phyloP scores from a whole-genome alignment of 1,284 basidiomycete genomes.

The Ceratobasidium sp. region DNA sequence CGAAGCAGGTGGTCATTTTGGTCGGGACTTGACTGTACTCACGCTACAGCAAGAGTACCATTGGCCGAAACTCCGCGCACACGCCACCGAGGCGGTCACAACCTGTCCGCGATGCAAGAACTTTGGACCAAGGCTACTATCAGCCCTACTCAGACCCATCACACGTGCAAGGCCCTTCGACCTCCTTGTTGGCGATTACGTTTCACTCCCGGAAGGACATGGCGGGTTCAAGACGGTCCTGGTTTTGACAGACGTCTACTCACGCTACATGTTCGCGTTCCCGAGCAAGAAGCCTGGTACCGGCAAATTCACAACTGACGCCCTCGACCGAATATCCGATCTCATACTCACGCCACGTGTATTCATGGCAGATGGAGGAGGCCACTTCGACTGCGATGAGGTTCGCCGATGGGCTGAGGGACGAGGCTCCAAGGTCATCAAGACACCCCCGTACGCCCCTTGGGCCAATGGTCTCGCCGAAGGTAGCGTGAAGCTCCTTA shows the following conservation, averaged over 20 bases:
- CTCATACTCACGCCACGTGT: constrained; percentile 47
- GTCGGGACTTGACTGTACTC: constrained; percentile 9
- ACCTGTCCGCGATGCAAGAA: constrained; percentile 40
- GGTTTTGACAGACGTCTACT: constrained; percentile 51
- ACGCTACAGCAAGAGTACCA: constrained; percentile 4
- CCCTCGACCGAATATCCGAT: background rate
- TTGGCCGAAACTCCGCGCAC: constrained; percentile 33
- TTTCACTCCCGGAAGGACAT: constrained; percentile 24
- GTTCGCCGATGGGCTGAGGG: constrained; percentile 51
- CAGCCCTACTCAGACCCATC: constrained; percentile 18
- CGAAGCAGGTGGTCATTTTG: constrained; percentile 27
- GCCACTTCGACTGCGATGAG: constrained; percentile 55
- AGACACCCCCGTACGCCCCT: constrained; percentile 56
- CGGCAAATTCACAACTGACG: constrained; percentile 23
- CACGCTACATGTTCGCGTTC: constrained; percentile 51
- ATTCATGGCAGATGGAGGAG: constrained; percentile 56
- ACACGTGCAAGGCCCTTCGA: constrained; percentile 34
- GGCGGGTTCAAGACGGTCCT: constrained; percentile 25
- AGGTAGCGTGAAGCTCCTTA: constrained; percentile 49
- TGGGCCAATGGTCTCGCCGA: constrained; percentile 58
- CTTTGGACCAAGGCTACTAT: constrained; percentile 35
- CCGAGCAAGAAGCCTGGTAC: constrained; percentile 43
- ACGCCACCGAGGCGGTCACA: constrained; percentile 34
- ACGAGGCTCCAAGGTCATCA: constrained; percentile 44
- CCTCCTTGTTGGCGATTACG: constrained; percentile 33